Evolutionary conservation across 192 early-diverging fungal species (phyloP).

Genomic region (Coemansia guatemalensis): DNA sequence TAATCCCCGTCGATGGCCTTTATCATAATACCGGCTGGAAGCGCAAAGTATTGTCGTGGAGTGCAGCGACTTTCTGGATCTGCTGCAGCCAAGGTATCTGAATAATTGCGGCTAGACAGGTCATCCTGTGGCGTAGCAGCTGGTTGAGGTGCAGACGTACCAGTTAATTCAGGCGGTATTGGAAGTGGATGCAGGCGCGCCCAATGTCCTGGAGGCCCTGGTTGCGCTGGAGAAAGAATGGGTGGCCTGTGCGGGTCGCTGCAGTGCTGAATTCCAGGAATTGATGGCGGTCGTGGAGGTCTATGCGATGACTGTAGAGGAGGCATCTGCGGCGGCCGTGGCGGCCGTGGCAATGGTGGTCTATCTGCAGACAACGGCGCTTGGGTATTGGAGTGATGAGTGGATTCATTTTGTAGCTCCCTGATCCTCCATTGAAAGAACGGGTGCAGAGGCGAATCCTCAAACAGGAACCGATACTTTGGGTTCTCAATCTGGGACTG

Average conservation of each 20-base stretch:
- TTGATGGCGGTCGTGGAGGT: neutral
- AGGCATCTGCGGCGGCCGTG: constrained; percentile 2
- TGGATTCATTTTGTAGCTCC: neutral
- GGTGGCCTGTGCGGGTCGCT: neutral
- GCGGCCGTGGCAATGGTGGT: neutral
- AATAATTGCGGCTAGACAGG: neutral
- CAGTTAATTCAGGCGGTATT: neutral
- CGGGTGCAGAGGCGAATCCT: constrained; percentile 19
- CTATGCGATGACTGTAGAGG: neutral
- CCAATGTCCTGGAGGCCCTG: neutral
- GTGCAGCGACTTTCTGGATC: neutral
- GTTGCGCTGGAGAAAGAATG: neutral
- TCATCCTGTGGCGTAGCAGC: constrained; percentile 6
- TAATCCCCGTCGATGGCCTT: constrained; percentile 9
- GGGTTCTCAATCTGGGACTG: constrained; percentile 19
- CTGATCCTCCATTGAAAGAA: constrained; percentile 25
- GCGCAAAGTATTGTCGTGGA: constrained; percentile 19
- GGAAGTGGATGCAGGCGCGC: neutral
- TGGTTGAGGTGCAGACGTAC: neutral
- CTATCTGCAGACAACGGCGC: neutral
- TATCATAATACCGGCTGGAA: constrained; percentile 41
- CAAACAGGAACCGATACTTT: constrained; percentile 32
- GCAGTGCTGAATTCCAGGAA: neutral
- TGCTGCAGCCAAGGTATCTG: neutral
- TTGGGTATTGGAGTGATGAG: neutral